Evolutionary conservation across 257 asterid species (phyloP), one percentile per base, ranked within the genome.

Genomic region (Scutellaria barbata): DNA sequence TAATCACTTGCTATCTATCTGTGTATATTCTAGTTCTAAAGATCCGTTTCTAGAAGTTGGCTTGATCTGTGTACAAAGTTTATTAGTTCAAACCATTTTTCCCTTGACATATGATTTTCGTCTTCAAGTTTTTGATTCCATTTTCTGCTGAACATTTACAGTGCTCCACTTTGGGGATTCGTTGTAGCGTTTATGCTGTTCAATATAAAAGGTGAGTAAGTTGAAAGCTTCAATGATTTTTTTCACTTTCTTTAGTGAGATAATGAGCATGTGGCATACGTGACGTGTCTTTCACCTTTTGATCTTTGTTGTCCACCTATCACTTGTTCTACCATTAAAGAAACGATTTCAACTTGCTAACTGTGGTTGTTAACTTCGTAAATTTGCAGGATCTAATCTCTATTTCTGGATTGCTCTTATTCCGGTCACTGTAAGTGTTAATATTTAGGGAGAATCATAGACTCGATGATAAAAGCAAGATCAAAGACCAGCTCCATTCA

Each of bases 101-200:
- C 56, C 4, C 64, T 66, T 37, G 45, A 51, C 42, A 43, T 9
- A 1, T 13, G 39, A 30, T 42, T 68, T 16, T 63, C 30, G 35
- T 53, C 39, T 64, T 39, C 25, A 14, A 12, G 54, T 68, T 75
- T 64, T 40, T 81, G 69, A 82, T 73, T 42, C 59, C 56, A 0
- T 66, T 30, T 52, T 52, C 79, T 67, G 11, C 54, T 68, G 66
- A 43, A 72, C 77, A 60, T 71, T 74, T 79, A 64, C 81, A 95
- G 99, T 80, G 99, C 86, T 59, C 98, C 92, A 8, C 96, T 95
- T 33, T 95, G 99, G 99, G 98, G 99, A 69, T 95, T 95, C 50
- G 99, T 92, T 20, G 98, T 95, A 51, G 95, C 95, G 41, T 95
- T 95, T 82, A 95, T 95, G 98, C 78, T 95, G 77, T 91, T 89